Base-by-base conservation (phyloP, 306 rosid species). In the Dryas drummondii region DNA sequence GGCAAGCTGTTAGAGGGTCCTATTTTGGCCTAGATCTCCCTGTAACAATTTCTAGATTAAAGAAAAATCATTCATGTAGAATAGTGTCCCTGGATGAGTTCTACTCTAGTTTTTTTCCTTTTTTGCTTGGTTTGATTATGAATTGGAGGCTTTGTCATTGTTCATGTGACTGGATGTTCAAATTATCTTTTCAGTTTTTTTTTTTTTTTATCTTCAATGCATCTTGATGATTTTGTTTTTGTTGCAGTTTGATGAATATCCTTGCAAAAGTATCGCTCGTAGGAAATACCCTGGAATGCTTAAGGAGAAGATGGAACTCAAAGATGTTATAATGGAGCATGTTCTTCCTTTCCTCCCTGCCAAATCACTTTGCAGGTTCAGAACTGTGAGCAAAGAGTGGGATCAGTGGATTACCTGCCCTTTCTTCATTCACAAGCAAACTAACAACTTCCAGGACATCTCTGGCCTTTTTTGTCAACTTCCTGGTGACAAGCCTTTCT, bases 271-370 rank as follows among this genome's bases (percentile, higher is more conserved):
- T 41, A 60, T 0, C 44, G 9, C 62, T 45, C 9, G 7, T 66
- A 4, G 22, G 41, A 63, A 65, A 47, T 9, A 14, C 56, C 46
- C 67, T 64, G 55, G 16, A 65, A 71, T 68, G 73, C 40, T 40
- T 6, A 74, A 70, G 80, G 16, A 14, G 37, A 11, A 9, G 11
- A 1, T 57, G 58, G 57, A 46, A 41, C 32, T 83, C 22, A 26
- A 57, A 53, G 85, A 81, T n/a, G 51, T 51, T 9, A 27, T 81
- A 11, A 52, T 6, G 71, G 55, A 53, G 51, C 55, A 37, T 6
- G 78, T 57, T 47, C 82, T 86, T 68, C 74, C 58, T 2, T 78
- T 57, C 7, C 58, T 86, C 41, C 90, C 85, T 22, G 87, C 90
- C 15, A 86, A 86, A 81, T 54, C 82, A n/a, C 66, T 83, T 0